Base-by-base conservation (phyloP, 345 rosid species). In the Draba incana region DNA sequence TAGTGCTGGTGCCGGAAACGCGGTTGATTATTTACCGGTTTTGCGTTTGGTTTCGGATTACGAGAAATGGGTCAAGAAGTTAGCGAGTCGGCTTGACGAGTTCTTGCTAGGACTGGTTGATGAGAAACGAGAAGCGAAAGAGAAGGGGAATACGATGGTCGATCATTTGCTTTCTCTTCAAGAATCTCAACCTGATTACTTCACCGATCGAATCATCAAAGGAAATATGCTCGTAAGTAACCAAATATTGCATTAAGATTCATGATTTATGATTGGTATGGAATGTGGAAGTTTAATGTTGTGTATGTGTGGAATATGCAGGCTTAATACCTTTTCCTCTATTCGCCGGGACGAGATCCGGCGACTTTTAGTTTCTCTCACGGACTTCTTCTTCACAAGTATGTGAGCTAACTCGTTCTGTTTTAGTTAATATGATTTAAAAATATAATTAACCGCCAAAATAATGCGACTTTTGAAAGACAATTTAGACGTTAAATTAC, bases 131-230 rank as follows among this genome's bases (percentile, higher is more conserved):
- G 23, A 30, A n/a, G 62, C 66, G 3, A 66, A 51, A 1, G 71
- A 70, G 30, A 48, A 62, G 39, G 46, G 44, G 3, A 73, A 79
- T 20, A 81, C 68, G 0, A 70, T 83, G 87, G 64, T 90, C 7
- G 69, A 79, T 75, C 92, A 82, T 56, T 64, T 90, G 9, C 86
- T 90, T 57, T 60, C 81, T n/a, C 31, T 82, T 42, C 92, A 85
- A 56, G 75, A 81, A 54, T 68, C 84, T 0, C 74, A 84, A 23
- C 86, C 91, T 0, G 83, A 81, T 2, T 78, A 78, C 72, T 82
- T 81, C 69, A 62, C 75, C 0, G 88, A 89, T 66, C 66, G 70
- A 3, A 80, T 70, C 28, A 84, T 87, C 67, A 85, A 87, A 80
- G 89, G 87, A 16, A 71, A 73, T 33, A 31, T 77, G 30, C 4